Conservation (phyloP, 306 rosid genomes). For the Malus sieversii region DNA sequence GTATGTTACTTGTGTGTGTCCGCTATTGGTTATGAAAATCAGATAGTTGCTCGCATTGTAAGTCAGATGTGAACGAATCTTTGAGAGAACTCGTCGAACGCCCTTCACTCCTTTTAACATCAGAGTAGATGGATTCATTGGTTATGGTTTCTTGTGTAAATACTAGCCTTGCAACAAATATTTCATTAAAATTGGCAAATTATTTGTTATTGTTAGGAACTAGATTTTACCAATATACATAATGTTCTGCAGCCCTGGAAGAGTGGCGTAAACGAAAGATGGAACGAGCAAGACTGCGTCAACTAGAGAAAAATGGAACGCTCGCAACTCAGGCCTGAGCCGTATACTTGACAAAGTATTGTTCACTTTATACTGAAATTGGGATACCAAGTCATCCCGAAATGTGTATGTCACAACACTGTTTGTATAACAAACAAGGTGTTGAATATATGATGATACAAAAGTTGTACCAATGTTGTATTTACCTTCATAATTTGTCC, state of each 20-base stretch:
- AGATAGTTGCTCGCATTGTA: neutral
- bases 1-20: neutral
- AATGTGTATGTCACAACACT: neutral
- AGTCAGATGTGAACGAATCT: neutral
- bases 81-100: neutral
- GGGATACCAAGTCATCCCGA: neutral
- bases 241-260: slow-evolving; percentile 65
- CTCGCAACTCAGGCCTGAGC: slow-evolving; percentile 40
- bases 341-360: neutral
- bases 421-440: neutral
- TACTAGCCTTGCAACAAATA: neutral
- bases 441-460: neutral
- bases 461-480: neutral
- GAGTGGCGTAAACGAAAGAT: slow-evolving; percentile 98
- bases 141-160: neutral
- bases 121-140: neutral
- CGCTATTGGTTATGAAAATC: neutral
- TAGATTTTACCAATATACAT: slow-evolving; percentile 13
- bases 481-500: no score
- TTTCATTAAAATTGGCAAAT: neutral
- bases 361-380: neutral
- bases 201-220: neutral
- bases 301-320: slow-evolving; percentile 79
- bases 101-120: neutral
- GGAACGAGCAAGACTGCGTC: slow-evolving; percentile 83